Conservation (phyloP, 495 filamentous ascomycete genomes). For the Penicillium longicatenatum region DNA sequence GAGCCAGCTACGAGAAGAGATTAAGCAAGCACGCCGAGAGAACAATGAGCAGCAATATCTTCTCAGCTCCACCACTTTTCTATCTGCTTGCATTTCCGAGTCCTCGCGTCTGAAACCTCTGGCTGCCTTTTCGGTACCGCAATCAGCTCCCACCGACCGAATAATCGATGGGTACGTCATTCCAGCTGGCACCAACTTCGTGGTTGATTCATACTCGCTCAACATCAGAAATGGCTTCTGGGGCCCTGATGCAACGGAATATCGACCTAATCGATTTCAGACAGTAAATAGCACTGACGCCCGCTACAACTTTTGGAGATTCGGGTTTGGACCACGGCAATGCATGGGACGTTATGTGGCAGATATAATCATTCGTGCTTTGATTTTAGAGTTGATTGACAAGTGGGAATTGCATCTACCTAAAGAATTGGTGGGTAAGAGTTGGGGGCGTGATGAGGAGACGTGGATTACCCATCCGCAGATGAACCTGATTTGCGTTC, state of each 20-base stretch:
- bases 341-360: constrained; percentile 34
- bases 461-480: too few relatives aligned
- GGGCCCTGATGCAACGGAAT: constrained; percentile 18
- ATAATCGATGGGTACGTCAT: constrained; percentile 26
- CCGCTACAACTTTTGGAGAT: constrained; percentile 34
- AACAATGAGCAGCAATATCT: constrained; percentile 21
- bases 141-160: constrained; percentile 34
- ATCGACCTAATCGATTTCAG: not conserved
- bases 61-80: constrained; percentile 18
- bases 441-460: too few relatives aligned
- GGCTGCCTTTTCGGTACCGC: constrained; percentile 38
- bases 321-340: constrained; percentile 37
- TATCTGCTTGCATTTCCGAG: constrained; percentile 35
- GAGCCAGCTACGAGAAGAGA: constrained; percentile 26
- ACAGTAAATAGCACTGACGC: constrained; percentile 27
- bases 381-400: not conserved
- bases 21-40: constrained; percentile 2
- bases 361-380: constrained; percentile 10
- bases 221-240: constrained; percentile 41
- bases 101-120: constrained; percentile 37
- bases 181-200: constrained; percentile 20
- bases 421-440: too few relatives aligned
- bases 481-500: too few relatives aligned
- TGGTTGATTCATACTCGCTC: constrained; percentile 41
- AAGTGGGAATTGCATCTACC: too few relatives aligned